A percentile compares a stretch with the other conserved stretches of the same genome.
These are phyloP conservation scores for Sugiyamaella sp. DNA, from an alignment of 1,139 yeast species.

Conservation along the genomic window DNA sequence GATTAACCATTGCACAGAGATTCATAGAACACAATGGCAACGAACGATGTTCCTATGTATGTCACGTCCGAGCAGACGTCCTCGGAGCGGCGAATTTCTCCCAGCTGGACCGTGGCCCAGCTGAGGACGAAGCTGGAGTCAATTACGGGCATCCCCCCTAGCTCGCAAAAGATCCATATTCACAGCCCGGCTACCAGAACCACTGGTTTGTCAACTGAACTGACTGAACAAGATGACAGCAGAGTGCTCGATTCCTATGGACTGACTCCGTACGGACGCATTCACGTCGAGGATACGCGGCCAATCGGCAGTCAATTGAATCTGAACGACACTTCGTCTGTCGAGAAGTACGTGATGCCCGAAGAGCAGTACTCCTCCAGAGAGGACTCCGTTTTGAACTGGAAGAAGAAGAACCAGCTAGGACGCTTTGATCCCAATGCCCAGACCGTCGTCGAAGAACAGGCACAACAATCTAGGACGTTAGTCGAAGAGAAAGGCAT, in stretches of 20 bases:
- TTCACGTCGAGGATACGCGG: slow-evolving; percentile 43
- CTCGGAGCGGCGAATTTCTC: slow-evolving; percentile 70
- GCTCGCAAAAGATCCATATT: slow-evolving; percentile 56
- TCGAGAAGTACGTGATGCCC: slow-evolving; percentile 54
- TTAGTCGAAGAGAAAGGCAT: slow-evolving; percentile 44
- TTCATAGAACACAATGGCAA: slow-evolving; percentile 1
- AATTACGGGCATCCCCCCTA: slow-evolving; percentile 78
- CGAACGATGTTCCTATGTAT: slow-evolving; percentile 49
- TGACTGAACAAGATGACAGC: slow-evolving; percentile 28
- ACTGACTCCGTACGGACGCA: slow-evolving; percentile 40
- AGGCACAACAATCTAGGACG: slow-evolving; percentile 31
- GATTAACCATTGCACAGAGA: neutral
- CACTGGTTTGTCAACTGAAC: slow-evolving; percentile 35
- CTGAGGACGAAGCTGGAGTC: slow-evolving; percentile 64
- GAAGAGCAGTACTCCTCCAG: slow-evolving; percentile 69
- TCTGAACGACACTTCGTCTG: slow-evolving; percentile 43
- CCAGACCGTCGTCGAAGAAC: slow-evolving; percentile 36
- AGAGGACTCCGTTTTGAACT: slow-evolving; percentile 64
- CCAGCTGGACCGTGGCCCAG: slow-evolving; percentile 60
- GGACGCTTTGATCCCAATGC: slow-evolving; percentile 72
- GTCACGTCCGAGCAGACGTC: slow-evolving; percentile 68
- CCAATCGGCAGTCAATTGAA: slow-evolving; percentile 42
- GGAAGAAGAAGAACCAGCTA: slow-evolving; percentile 69
- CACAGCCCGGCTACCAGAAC: slow-evolving; percentile 51
- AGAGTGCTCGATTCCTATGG: slow-evolving; percentile 33